These are phyloP conservation scores for Fusarium albidum DNA, from an alignment of 2,329 filamentous ascomycete species.

Conservation along the genomic window DNA sequence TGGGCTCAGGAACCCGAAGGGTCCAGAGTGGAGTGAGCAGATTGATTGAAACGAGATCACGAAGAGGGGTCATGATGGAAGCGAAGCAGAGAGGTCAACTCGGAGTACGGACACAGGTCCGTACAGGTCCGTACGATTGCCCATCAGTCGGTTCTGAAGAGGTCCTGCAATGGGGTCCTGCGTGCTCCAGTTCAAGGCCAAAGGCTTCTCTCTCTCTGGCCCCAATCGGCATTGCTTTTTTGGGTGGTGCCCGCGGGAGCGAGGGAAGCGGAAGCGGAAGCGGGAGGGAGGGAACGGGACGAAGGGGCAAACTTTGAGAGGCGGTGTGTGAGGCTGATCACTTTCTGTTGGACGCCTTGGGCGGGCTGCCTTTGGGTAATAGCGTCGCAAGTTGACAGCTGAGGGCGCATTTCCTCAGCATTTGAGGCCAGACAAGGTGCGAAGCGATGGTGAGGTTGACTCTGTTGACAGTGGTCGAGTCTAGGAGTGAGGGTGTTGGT, in stretches of 20 bases:
- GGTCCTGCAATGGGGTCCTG: neutral
- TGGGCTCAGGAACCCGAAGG: constrained; percentile 18
- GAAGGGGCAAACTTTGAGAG: constrained; percentile 33
- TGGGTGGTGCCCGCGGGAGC: constrained; percentile 36
- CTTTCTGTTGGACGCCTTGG: constrained; percentile 16
- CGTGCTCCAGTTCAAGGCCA: neutral
- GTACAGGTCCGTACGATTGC: constrained; percentile 6
- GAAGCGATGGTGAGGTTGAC: constrained; percentile 11
- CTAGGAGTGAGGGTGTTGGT: constrained; percentile 12
- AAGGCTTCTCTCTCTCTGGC: constrained; percentile 11
- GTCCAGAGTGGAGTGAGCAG: constrained; percentile 24
- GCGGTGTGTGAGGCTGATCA: constrained; percentile 37
- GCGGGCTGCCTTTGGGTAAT: constrained; percentile 13
- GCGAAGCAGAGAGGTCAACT: neutral
- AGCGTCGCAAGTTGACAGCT: constrained; percentile 18
- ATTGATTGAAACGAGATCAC: neutral
- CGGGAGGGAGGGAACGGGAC: constrained; percentile 39
- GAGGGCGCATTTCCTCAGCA: too few species aligned
- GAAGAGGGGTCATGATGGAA: neutral
- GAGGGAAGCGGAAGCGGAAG: constrained; percentile 37
- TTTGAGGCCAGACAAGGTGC: constrained; percentile 9
- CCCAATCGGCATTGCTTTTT: constrained; percentile 28
- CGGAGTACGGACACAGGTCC: too few species aligned
- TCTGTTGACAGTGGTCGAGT: neutral
- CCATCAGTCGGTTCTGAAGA: constrained; percentile 25